Evolutionary conservation across 768 basidiomycete genomes (phyloP).

Genomic region (Tricholomella constricta): DNA sequence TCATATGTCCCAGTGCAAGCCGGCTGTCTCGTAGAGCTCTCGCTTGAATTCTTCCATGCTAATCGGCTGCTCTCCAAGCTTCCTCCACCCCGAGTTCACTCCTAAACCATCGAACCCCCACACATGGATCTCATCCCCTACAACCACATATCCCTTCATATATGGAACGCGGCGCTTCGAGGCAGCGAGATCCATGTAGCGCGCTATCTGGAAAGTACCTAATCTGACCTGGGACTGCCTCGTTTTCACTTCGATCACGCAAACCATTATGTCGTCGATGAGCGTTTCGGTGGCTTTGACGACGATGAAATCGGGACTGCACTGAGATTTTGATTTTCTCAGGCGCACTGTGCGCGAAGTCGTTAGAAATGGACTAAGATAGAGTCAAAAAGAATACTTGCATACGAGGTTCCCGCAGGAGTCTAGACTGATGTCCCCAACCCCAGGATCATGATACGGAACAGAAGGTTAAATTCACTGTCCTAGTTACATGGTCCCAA

Average conservation of each 20-base stretch:
- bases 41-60: not conserved
- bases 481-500: too few species aligned
- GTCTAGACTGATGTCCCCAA: too few species aligned
- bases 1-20: not conserved
- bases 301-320: not conserved
- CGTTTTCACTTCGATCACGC: not conserved
- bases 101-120: not conserved
- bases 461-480: too few species aligned
- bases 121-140: not conserved
- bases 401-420: too few species aligned
- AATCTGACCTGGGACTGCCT: not conserved
- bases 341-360: not conserved
- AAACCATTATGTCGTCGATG: not conserved
- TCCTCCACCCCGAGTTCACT: not conserved
- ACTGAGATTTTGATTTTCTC: not conserved
- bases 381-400: too few species aligned
- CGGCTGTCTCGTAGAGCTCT: not conserved
- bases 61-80: not conserved
- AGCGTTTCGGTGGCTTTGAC: not conserved
- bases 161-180: not conserved
- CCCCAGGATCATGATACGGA: too few species aligned
- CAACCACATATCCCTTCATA: not conserved
- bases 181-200: not conserved
- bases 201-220: not conserved
- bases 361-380: not conserved